Evolutionary conservation across 1,284 basidiomycete species (phyloP).

Genomic region (Tausonia pullulans): DNA sequence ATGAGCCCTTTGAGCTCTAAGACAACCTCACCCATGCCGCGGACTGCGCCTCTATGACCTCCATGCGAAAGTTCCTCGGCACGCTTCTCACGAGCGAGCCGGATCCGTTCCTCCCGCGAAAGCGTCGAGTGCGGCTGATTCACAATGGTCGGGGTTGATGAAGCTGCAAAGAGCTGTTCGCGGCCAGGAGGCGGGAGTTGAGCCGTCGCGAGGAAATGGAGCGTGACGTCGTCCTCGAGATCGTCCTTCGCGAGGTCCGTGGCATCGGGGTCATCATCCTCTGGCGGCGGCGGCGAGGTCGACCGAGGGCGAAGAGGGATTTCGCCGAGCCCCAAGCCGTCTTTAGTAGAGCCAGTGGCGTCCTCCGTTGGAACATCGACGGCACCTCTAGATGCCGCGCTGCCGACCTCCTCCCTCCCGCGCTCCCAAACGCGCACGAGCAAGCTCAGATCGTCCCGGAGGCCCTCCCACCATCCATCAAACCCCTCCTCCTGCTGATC

Average conservation of each 20-base stretch:
- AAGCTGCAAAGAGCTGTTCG: slow-evolving; percentile 9
- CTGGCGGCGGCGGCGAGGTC: not conserved
- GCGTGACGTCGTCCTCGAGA: slow-evolving; percentile 19
- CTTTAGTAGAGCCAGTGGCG: not conserved
- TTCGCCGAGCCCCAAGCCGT: not conserved
- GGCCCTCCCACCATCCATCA: slow-evolving; percentile 4
- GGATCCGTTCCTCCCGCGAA: slow-evolving; percentile 10
- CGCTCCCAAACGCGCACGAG: slow-evolving; percentile 13
- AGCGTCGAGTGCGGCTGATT: not conserved
- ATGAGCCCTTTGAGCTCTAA: slow-evolving; percentile 15
- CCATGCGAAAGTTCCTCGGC: not conserved
- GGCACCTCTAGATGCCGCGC: not conserved
- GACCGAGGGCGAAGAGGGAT: not conserved
- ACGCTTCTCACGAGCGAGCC: slow-evolving; percentile 1
- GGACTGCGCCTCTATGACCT: not conserved
- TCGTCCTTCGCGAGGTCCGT: not conserved
- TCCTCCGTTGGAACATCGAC: not conserved
- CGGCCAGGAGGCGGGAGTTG: slow-evolving; percentile 15
- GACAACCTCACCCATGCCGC: slow-evolving; percentile 12
- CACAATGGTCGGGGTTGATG: not conserved
- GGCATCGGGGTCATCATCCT: not conserved
- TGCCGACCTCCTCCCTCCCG: not conserved
- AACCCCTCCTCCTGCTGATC: not conserved
- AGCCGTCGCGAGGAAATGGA: slow-evolving; percentile 21
- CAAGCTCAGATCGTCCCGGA: slow-evolving; percentile 9